Conservation (phyloP, 164 flowering plant species). For the Magnolia kwangsiensis region DNA sequence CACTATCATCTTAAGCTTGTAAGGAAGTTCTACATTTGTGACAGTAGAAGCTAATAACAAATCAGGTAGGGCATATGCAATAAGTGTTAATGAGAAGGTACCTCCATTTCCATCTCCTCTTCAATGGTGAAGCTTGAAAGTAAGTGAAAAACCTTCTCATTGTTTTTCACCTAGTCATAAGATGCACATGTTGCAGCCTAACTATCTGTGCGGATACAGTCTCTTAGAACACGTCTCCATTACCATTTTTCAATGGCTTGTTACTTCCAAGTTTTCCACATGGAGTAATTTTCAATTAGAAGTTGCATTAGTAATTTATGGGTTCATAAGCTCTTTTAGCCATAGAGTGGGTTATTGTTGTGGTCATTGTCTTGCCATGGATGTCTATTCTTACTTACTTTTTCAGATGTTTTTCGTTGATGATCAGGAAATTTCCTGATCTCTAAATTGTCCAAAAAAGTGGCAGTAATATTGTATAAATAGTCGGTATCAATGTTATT, state of each 20-base stretch:
- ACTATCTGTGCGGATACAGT: background rate
- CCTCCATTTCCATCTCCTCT: background rate
- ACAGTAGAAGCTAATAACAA: background rate
- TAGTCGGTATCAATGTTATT: background rate
- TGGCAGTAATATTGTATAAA: too few species aligned
- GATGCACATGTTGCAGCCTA: background rate
- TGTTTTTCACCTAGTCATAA: background rate
- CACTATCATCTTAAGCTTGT: background rate
- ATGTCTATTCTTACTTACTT: background rate
- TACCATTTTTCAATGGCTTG: too few species aligned
- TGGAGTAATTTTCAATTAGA: too few species aligned
- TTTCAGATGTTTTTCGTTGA: too few species aligned
- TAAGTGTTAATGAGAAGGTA: background rate
- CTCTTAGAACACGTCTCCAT: background rate
- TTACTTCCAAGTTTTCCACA: too few species aligned
- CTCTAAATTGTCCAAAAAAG: too few species aligned
- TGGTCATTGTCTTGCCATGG: background rate
- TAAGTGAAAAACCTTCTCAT: background rate
- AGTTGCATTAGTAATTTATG: too few species aligned
- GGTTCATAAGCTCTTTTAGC: too few species aligned
- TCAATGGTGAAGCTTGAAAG: background rate
- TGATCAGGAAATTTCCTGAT: too few species aligned
- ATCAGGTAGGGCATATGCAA: background rate
- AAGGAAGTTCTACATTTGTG: background rate
- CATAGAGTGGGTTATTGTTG: background rate